Percentiles rank a stretch among this genome's conserved stretches.
phyloP scores from a whole-genome alignment of 1,284 basidiomycete species.

The Cutaneotrichosporon mucoides region DNA sequence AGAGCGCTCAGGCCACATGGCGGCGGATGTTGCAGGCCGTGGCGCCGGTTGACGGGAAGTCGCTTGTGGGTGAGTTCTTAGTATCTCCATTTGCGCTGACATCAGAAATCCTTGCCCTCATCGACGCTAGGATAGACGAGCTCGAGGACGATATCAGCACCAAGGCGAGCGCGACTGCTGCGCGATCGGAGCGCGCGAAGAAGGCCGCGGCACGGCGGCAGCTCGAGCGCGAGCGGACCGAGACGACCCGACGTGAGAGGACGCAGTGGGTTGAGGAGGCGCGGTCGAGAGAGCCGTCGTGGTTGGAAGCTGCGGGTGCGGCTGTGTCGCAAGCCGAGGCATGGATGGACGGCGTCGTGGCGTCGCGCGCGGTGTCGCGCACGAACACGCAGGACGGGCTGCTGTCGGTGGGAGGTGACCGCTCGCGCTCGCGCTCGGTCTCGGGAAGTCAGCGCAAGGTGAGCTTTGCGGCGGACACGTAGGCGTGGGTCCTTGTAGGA shows the following conservation, averaged over 20 bases:
- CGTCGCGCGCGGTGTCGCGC: background rate
- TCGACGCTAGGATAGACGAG: background rate
- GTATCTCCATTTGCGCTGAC: background rate
- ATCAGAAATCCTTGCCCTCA: slow-evolving; percentile 3
- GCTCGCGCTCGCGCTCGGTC: no score
- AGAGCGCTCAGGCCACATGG: slow-evolving; percentile 7
- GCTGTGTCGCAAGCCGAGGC: background rate
- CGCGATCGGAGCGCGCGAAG: no score
- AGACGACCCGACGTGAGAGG: background rate
- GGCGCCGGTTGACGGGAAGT: background rate
- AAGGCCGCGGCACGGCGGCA: no score
- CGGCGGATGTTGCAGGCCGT: slow-evolving; percentile 5
- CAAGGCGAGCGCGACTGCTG: no score
- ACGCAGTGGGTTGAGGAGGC: background rate
- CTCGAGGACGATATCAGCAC: no score
- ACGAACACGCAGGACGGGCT: no score
- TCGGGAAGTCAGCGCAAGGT: background rate
- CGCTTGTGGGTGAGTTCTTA: background rate
- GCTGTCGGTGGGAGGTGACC: no score
- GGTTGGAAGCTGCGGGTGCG: background rate
- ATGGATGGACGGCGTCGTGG: slow-evolving; percentile 2
- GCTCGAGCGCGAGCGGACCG: background rate
- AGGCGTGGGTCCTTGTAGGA: no score
- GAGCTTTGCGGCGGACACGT: background rate
- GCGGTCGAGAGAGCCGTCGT: background rate